Conservation (phyloP, 2,329 filamentous ascomycete genomes). For the Penicillium sp. region DNA sequence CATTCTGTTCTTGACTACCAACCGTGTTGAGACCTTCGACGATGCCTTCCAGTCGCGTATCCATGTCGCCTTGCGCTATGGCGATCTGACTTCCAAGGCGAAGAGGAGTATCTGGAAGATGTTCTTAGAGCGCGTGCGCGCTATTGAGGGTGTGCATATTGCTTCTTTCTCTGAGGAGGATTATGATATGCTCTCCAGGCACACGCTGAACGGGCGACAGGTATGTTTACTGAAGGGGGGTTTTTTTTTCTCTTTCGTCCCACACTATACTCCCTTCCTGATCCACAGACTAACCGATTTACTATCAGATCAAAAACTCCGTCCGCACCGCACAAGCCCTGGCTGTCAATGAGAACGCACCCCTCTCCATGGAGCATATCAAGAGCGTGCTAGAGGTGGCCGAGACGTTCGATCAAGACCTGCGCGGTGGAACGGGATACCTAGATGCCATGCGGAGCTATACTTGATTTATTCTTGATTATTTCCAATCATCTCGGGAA, state of each 20-base stretch:
- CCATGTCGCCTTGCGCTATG: slow-evolving; percentile 80
- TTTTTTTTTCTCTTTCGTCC: not conserved
- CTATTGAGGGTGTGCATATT: slow-evolving; percentile 60
- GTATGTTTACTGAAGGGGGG: slow-evolving; percentile 43
- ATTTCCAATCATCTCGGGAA: slow-evolving; percentile 1
- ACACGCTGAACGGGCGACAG: slow-evolving; percentile 68
- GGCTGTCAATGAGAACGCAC: slow-evolving; percentile 70
- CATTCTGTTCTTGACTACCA: slow-evolving; percentile 86
- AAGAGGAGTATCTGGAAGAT: slow-evolving; percentile 80
- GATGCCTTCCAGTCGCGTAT: slow-evolving; percentile 88
- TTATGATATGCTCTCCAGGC: slow-evolving; percentile 63
- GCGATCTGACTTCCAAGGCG: slow-evolving; percentile 68
- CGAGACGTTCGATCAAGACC: slow-evolving; percentile 77
- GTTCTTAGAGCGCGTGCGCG: slow-evolving; percentile 72
- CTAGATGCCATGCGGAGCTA: slow-evolving; percentile 83
- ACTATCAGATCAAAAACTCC: slow-evolving; percentile 77
- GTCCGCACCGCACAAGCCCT: slow-evolving; percentile 80
- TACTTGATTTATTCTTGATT: slow-evolving; percentile 31
- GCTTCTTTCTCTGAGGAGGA: slow-evolving; percentile 58
- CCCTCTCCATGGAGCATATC: slow-evolving; percentile 76
- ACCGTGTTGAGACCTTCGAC: slow-evolving; percentile 82
- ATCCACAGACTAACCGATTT: not conserved
- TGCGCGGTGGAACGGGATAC: slow-evolving; percentile 78
- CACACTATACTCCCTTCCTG: not conserved
- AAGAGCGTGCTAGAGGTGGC: slow-evolving; percentile 79